Conservation (phyloP, 352 stramenopile genomes). For the Albugo laibachii region DNA sequence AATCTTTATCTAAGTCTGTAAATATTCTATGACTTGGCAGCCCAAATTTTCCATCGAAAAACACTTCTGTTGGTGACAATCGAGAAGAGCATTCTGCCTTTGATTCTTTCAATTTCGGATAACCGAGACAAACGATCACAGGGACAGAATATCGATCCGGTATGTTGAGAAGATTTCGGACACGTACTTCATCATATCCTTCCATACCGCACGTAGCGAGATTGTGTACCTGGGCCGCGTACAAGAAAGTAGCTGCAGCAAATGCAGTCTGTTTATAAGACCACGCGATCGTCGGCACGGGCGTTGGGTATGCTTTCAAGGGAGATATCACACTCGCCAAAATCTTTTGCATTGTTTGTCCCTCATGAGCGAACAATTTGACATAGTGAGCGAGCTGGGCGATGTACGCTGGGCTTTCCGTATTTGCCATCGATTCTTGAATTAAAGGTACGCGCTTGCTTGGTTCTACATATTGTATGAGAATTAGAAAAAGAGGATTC, state of each 20-base stretch:
- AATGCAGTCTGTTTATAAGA: conserved; percentile 67
- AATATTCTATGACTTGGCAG: conserved; percentile 10
- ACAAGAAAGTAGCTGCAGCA: conserved; percentile 44
- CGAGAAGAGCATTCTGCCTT: conserved; percentile 13
- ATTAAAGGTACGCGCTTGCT: conserved; percentile 46
- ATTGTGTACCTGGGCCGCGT: conserved; percentile 41
- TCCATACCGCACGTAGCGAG: conserved; percentile 63
- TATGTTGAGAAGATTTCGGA: conserved; percentile 48
- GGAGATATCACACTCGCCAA: conserved; percentile 45
- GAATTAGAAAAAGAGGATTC: neutral
- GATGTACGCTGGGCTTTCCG: conserved; percentile 21
- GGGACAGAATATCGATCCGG: conserved; percentile 58
- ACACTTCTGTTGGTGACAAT: conserved; percentile 39
- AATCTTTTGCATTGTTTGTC: conserved; percentile 18
- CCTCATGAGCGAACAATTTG: conserved; percentile 51
- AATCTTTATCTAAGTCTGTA: neutral
- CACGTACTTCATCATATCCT: conserved; percentile 44
- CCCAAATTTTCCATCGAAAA: conserved; percentile 76
- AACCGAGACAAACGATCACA: conserved; percentile 49
- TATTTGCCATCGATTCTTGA: conserved; percentile 43
- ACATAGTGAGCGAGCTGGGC: conserved; percentile 38
- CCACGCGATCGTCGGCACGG: conserved; percentile 51
- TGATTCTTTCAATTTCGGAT: conserved; percentile 15
- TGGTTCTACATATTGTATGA: conserved; percentile 19
- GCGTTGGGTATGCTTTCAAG: conserved; percentile 29